phyloP scores from a whole-genome alignment of 345 rosid species.

The Gynandropsis gynandra region DNA sequence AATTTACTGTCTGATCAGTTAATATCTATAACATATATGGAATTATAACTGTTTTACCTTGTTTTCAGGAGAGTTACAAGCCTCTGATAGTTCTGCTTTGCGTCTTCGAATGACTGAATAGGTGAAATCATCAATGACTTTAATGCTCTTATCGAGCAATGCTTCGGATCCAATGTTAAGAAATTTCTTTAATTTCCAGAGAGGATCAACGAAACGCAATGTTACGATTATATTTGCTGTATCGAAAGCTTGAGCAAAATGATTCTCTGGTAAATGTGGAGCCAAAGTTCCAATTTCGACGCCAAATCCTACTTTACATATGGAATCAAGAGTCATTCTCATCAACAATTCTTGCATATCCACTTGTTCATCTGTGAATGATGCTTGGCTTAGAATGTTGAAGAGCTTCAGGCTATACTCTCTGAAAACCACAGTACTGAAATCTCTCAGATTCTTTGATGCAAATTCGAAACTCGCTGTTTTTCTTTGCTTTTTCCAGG shows the following conservation, averaged over 20 bases:
- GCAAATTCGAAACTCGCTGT: conserved; percentile 96
- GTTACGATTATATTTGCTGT: conserved; percentile 76
- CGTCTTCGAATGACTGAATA: conserved; percentile 68
- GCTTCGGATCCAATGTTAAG: conserved; percentile 82
- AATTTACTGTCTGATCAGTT: conserved; percentile 5
- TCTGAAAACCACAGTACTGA: conserved; percentile 77
- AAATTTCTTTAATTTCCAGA: conserved; percentile 72
- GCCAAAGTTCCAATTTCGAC: conserved; percentile 83
- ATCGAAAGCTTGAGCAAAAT: conserved; percentile 82
- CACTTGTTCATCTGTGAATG: conserved; percentile 43
- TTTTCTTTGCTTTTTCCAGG: conserved; percentile 89
- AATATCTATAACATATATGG: neutral
- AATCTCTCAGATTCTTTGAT: conserved; percentile 87
- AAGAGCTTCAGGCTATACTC: conserved; percentile 79
- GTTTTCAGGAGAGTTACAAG: conserved; percentile 19
- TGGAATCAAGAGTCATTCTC: conserved; percentile 94
- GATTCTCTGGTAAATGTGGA: conserved; percentile 57
- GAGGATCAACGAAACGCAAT: conserved; percentile 79
- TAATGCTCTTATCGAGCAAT: conserved; percentile 69
- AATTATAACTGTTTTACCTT: conserved; percentile 33
- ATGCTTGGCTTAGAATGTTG: conserved; percentile 49
- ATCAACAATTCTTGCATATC: conserved; percentile 87
- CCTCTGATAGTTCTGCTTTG: conserved; percentile 55
- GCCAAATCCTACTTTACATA: conserved; percentile 94
- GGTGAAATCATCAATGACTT: conserved; percentile 65